These are phyloP conservation scores for Colletotrichum australisinense DNA, from an alignment of 2,329 filamentous ascomycete species.

Conservation along the genomic window DNA sequence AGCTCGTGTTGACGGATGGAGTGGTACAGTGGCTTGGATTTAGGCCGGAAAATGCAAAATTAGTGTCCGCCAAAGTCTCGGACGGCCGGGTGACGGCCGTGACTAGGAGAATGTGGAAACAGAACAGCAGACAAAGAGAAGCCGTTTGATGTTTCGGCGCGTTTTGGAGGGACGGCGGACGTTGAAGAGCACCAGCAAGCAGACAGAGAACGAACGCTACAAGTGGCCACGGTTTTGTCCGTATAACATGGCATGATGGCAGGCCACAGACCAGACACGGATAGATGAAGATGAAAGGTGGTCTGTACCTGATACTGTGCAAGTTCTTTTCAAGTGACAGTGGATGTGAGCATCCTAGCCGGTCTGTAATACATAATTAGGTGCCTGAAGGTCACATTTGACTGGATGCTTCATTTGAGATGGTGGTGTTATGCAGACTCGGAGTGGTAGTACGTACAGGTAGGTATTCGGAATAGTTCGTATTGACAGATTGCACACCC, in stretches of 20 bases:
- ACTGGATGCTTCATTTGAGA: background rate
- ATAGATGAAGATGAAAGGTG: too few relatives aligned
- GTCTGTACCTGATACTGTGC: too few relatives aligned
- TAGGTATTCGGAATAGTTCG: background rate
- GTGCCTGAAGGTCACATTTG: background rate
- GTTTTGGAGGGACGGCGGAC: background rate
- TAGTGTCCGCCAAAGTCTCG: too few relatives aligned
- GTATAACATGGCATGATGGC: too few relatives aligned
- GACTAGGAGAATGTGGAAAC: background rate
- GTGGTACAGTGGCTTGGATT: background rate
- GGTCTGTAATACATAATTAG: background rate
- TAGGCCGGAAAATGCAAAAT: too few relatives aligned
- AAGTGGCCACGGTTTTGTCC: too few relatives aligned
- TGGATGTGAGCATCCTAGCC: background rate
- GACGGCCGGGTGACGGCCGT: background rate
- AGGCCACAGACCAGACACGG: too few relatives aligned
- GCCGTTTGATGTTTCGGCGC: background rate
- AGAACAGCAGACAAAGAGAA: background rate
- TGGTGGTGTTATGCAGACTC: background rate
- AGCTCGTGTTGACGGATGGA: background rate
- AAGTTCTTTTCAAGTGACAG: background rate
- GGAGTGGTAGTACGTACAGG: too few relatives aligned
- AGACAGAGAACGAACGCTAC: too few relatives aligned
- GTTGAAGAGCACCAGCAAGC: too few relatives aligned
- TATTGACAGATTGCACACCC: slow-evolving; percentile 12